Base-by-base conservation (phyloP, 805 yeast species). In the Wickerhamiella occidentalis region DNA sequence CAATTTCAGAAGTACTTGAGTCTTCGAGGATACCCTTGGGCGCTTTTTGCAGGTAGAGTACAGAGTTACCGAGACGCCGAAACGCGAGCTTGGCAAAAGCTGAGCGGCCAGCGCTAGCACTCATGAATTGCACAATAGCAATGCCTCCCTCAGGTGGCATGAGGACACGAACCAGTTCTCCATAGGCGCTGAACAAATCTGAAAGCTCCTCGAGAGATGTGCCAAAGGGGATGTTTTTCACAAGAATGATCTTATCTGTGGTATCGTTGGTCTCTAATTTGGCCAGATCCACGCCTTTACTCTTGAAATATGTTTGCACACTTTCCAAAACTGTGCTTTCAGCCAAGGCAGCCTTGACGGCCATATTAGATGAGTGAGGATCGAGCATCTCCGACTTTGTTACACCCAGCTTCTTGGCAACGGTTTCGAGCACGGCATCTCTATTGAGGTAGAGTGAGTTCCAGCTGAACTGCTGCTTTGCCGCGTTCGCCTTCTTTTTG, bases 81-180 rank as follows among this genome's bases (percentile, higher is more conserved):
- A 81, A 92, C 17, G 96, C 83, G 40, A 92, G 70, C 60, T 85
- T 86, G 25, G 84, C 72, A 63, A 92, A 92, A 1, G 97, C 97
- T 3, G 85, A 73, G 66, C 96, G 79, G 1, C 94, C 97, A 41
- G 82, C 71, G 12, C 94, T 82, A 2, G 79, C 68, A 63, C 84
- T 90, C 58, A 87, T 73, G 65, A 80, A 88, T 65, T 90, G 96
- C 8, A 92, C 80, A 61, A 92, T 83, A 11, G 97, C 96, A 58
- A 92, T 86, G 0, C 96, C 87, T 8, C 96, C 97, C 5, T 94
- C 83, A 5, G 96, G 95, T 13, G 98, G 98, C 86, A 92, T 84
- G 54, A 92, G 67, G 15, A 87, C 71, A 57, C 95, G 74, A 54
- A 78, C 79, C 23, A 92, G 60, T 54, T 82, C 82, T 48, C 98